These are phyloP conservation scores for Scedosporium boydii DNA, from an alignment of 2,329 filamentous ascomycete genomes.

Conservation along the genomic window DNA sequence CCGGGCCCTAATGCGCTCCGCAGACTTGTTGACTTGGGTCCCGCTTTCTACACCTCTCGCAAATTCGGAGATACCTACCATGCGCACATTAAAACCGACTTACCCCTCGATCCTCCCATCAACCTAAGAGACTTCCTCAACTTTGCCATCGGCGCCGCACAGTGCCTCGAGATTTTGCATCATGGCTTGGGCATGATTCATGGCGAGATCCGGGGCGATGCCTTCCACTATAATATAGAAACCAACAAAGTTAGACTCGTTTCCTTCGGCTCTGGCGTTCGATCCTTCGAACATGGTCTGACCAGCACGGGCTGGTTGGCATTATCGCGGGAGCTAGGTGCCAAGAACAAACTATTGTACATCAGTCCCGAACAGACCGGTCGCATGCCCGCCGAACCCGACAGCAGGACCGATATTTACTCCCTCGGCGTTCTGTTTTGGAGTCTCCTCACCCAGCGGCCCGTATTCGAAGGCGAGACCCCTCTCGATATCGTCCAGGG, in stretches of 20 bases:
- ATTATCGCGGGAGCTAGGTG: conserved; percentile 72
- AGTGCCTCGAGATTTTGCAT: conserved; percentile 85
- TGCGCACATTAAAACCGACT: conserved; percentile 31
- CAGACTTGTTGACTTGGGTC: conserved; percentile 67
- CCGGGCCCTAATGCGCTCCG: conserved; percentile 65
- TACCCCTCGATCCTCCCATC: conserved; percentile 47
- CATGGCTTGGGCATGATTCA: conserved; percentile 80
- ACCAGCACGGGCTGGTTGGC: conserved; percentile 78
- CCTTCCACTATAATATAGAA: conserved; percentile 75
- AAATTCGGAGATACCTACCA: conserved; percentile 43
- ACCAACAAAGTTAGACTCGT: conserved; percentile 66
- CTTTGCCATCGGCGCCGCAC: conserved; percentile 80
- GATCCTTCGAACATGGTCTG: conserved; percentile 84
- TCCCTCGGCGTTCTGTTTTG: conserved; percentile 84
- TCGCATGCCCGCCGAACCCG: conserved; percentile 83
- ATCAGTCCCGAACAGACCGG: conserved; percentile 95
- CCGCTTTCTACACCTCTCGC: conserved; percentile 54
- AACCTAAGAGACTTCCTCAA: conserved; percentile 72
- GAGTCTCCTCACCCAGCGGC: conserved; percentile 69
- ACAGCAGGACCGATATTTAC: conserved; percentile 88
- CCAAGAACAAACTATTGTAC: conserved; percentile 81
- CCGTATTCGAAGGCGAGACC: conserved; percentile 69
- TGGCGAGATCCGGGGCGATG: conserved; percentile 82
- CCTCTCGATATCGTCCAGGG: conserved; percentile 88
- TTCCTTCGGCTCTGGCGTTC: conserved; percentile 76